Evolutionary conservation across 2,329 filamentous ascomycete species (phyloP).

Genomic region (Zymoseptoria crescenta): DNA sequence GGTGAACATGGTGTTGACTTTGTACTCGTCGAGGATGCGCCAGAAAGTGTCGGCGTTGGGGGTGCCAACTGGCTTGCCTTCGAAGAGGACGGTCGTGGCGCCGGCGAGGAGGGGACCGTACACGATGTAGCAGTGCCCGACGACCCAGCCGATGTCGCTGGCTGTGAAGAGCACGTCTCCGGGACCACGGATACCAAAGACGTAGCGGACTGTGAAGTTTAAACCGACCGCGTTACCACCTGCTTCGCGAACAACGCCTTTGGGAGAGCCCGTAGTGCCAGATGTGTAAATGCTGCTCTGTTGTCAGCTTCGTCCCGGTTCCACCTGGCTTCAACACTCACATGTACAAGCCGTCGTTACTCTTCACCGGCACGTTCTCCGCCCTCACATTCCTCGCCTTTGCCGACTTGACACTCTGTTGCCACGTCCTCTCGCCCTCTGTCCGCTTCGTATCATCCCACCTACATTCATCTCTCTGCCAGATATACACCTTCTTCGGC

Average conservation of each 20-base stretch:
- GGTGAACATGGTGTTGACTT: conserved; percentile 76
- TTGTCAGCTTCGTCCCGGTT: not conserved
- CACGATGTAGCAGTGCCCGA: conserved; percentile 78
- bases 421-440: conserved; percentile 72
- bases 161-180: conserved; percentile 76
- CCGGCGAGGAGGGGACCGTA: conserved; percentile 81
- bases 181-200: conserved; percentile 75
- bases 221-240: conserved; percentile 83
- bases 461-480: conserved; percentile 69
- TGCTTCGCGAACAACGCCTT: conserved; percentile 74
- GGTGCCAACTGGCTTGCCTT: conserved; percentile 89
- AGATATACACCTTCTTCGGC: conserved; percentile 65
- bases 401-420: conserved; percentile 64
- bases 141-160: conserved; percentile 88
- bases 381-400: conserved; percentile 59
- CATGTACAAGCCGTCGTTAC: conserved; percentile 75
- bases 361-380: conserved; percentile 68
- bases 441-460: conserved; percentile 64
- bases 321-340: not conserved
- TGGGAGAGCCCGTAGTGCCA: conserved; percentile 69
- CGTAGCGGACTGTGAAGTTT: conserved; percentile 64
- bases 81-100: conserved; percentile 79
- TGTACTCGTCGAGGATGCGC: conserved; percentile 76
- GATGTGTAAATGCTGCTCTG: not conserved
- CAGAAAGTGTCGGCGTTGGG: conserved; percentile 83